Evolutionary conservation across 106 monocot species (phyloP), one percentile per base, ranked within the genome.

Genomic region (Phalaenopsis aphrodite): DNA sequence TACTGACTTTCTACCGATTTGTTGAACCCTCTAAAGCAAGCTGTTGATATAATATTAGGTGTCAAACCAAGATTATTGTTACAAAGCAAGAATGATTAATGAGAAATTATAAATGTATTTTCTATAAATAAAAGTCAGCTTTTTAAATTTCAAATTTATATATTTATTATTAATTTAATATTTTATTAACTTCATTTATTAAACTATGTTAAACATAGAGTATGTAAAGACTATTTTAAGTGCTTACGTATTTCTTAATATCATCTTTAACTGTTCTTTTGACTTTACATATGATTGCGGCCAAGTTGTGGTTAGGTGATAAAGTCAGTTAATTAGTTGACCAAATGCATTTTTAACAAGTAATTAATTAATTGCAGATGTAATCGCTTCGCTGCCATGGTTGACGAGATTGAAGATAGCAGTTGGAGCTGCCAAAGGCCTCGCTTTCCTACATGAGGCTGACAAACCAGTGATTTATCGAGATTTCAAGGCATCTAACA

Each of bases 401-500:
- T 82, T 79, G 56, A 83, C 85, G 42, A 87, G 93, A 81, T 78
- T 93, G 72, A 87, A 88, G 80, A 90, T 93, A 4, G 90, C 93
- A 9, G 75, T 90, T 8, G 93, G 85, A 76, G 93, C 93, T 7
- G 93, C 93, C 9, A 93, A 90, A 75, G 90, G 90, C 17, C 86
- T 93, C 5, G 84, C 91, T 18, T 93, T 93, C 73, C 93, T 93
- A 58, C 93, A 93, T 41, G 86, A 89, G 18, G 89, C 88, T 0
- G 87, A 91, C 42, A 89, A 80, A 37, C 93, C 93, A 0, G 87
- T 93, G 24, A 93, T 93, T 68, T 93, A 93, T 82, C 83, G 93
- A 8, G 93, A 93, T 64, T 93, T 90, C 87, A 93, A 93, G 79
- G 89, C 93, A 36, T 93, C 93, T n/a, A 93, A 93, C 76, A 91